A percentile compares a stretch with the other conserved stretches of the same genome.
These are phyloP conservation scores for Botrytis sinoallii DNA, from an alignment of 2,329 filamentous ascomycete genomes.

Conservation along the genomic window DNA sequence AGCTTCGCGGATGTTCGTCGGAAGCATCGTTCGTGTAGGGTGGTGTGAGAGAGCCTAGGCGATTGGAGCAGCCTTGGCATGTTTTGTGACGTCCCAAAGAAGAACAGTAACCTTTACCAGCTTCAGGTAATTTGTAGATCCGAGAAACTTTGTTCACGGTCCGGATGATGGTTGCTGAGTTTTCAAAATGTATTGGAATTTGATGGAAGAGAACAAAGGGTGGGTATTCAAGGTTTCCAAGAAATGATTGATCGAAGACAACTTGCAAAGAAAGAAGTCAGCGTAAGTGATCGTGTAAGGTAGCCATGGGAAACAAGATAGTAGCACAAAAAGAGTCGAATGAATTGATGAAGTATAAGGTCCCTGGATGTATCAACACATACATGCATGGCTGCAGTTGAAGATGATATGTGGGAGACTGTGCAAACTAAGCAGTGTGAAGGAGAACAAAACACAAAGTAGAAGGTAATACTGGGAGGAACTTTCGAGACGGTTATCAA, in stretches of 20 bases:
- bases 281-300: not conserved
- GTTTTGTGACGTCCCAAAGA: not conserved
- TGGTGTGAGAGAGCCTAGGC: not conserved
- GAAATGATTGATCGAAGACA: not conserved
- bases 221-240: no score
- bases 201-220: no score
- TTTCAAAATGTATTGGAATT: not conserved
- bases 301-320: not conserved
- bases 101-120: not conserved
- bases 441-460: not conserved
- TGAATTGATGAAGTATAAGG: not conserved
- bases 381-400: not conserved
- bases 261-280: not conserved
- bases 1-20: not conserved
- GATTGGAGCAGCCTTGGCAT: not conserved
- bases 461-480: not conserved
- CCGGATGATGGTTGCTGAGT: not conserved
- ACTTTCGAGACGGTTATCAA: no score
- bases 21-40: not conserved
- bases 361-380: not conserved
- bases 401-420: not conserved
- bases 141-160: not conserved
- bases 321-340: not conserved
- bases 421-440: not conserved
- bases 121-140: not conserved